phyloP scores from a whole-genome alignment of 176 grass and related monocot species.

The Phoenix dactylifera region DNA sequence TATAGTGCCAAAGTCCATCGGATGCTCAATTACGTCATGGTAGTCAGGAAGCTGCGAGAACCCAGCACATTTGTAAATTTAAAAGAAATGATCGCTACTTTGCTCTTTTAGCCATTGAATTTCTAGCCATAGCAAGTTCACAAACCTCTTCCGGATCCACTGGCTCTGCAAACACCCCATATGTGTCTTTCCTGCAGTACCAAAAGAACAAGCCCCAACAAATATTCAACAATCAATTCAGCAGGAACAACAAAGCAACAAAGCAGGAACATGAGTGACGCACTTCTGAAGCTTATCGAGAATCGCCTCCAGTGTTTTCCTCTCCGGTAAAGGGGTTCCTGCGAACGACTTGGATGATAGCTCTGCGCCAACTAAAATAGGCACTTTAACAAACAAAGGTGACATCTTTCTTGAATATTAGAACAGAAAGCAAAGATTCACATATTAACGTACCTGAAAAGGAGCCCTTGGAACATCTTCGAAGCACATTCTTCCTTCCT shows the following conservation, averaged over 20 bases:
- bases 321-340: conserved; percentile 66
- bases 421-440: neutral
- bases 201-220: conserved; percentile 12
- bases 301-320: conserved; percentile 63
- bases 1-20: conserved; percentile 90
- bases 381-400: conserved; percentile 11
- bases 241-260: conserved; percentile 14
- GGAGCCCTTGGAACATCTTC: neutral
- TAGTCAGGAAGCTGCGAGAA: conserved; percentile 87
- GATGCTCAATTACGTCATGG: conserved; percentile 89
- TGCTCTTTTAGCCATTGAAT: neutral
- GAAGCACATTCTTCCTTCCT: neutral
- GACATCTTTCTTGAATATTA: neutral
- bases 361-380: conserved; percentile 13
- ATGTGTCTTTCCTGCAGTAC: conserved; percentile 73
- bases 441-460: conserved; percentile 7
- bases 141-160: conserved; percentile 81
- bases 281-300: conserved; percentile 97
- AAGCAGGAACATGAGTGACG: conserved; percentile 7
- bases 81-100: conserved; percentile 9
- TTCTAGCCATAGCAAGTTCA: neutral
- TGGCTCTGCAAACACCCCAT: conserved; percentile 80
- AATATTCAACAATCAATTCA: conserved; percentile 3
- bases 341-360: conserved; percentile 29
- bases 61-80: conserved; percentile 2